Evolutionary conservation across 2,329 filamentous ascomycete genomes (phyloP), one percentile per base, ranked within the genome.

Genomic region (Esteya vermicola): DNA sequence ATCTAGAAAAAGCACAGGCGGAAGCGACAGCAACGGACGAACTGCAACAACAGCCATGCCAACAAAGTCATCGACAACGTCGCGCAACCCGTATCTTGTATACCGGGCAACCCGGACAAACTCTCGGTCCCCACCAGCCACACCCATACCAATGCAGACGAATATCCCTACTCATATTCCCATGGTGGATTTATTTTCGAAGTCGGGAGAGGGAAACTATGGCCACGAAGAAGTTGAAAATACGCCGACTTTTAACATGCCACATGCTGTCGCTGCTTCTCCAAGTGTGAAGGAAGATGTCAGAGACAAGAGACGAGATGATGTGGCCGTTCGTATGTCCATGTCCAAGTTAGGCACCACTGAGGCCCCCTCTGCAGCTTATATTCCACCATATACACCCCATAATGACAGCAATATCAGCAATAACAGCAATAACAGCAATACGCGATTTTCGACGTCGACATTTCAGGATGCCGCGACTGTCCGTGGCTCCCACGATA

Each of bases 91-190:
- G 4, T 38, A 38, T 31, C 12, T 28, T 13, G 14, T 38, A 4
- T 38, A 38, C 26, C 36, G 36, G 6, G 36, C 18, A 13, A 27
- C 37, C 6, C 36, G 40, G 8, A 26, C 36, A 30, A 41, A 22
- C 28, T 34, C 38, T 12, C 8, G 27, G 10, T 43, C 45, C 14
- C 45, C 42, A 3, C 43, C 44, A 2, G 20, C 39, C 7, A 41
- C 40, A 6, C 35, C 40, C 8, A 41, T 37, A 16, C 35, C 40
- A 13, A n/a, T n/a, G n/a, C n/a, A n/a, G n/a, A n/a, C n/a, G n/a
- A n/a, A n/a, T n/a, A n/a, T n/a, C n/a, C n/a, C n/a, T n/a, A 21
- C 27, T 10, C 39, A 41, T 9, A 23, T 22, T 20, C 33, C 26
- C 2, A 2, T 41, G 26, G 6, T 28, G 9, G 28, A 41, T 1